Conservation (phyloP, 2,329 filamentous ascomycete genomes). For the Sclerotinia glacialis region DNA sequence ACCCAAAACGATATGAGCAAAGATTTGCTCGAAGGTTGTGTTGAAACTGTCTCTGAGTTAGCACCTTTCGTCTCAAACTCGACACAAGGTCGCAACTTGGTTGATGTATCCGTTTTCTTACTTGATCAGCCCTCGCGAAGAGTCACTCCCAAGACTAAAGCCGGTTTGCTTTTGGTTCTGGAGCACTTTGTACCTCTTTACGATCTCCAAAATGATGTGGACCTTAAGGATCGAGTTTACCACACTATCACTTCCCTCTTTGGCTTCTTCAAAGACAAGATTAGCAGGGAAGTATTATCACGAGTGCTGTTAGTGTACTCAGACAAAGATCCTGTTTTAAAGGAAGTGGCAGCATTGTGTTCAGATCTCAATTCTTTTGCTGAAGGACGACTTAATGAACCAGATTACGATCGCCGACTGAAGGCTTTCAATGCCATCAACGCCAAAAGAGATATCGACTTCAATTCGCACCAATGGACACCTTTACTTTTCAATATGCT, state of each 20-base stretch:
- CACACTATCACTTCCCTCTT: conserved; percentile 77
- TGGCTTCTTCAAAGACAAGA: conserved; percentile 81
- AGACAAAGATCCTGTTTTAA: conserved; percentile 57
- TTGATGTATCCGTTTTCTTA: conserved; percentile 76
- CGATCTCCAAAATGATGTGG: conserved; percentile 52
- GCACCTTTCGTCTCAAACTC: conserved; percentile 66
- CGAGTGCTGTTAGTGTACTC: conserved; percentile 71
- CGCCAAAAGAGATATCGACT: conserved; percentile 53
- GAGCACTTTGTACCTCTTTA: conserved; percentile 74
- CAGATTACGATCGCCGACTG: conserved; percentile 81
- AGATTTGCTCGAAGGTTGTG: conserved; percentile 73
- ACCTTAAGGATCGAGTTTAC: conserved; percentile 65
- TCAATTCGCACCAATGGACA: conserved; percentile 75
- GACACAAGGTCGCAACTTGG: conserved; percentile 70
- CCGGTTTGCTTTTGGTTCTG: conserved; percentile 73
- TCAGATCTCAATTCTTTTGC: conserved; percentile 78
- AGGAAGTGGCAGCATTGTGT: conserved; percentile 67
- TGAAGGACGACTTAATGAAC: conserved; percentile 70
- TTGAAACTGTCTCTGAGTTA: conserved; percentile 75
- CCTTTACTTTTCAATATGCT: conserved; percentile 87
- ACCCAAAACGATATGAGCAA: conserved; percentile 58
- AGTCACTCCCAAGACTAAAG: conserved; percentile 81
- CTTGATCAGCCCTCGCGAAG: conserved; percentile 80
- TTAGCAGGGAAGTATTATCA: conserved; percentile 71
- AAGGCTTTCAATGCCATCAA: conserved; percentile 73